A percentile compares a stretch with the other conserved stretches of the same genome.
These are phyloP conservation scores for Cerrena zonata DNA, from an alignment of 1,284 basidiomycete genomes.

Conservation along the genomic window DNA sequence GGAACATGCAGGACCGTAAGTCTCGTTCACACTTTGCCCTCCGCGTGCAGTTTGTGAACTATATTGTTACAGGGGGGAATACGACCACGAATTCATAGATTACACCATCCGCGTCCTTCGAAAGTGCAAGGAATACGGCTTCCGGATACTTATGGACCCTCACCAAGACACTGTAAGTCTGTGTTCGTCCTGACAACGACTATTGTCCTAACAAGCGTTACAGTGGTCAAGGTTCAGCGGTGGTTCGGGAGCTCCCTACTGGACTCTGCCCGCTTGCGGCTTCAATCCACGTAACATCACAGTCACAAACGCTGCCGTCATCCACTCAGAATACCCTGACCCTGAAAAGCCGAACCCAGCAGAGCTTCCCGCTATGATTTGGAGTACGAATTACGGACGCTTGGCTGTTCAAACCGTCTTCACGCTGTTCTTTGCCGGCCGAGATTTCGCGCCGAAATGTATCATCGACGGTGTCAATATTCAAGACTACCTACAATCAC, in stretches of 20 bases:
- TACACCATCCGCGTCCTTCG: conserved; percentile 82
- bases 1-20: conserved; percentile 91
- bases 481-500: conserved; percentile 87
- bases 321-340: conserved; percentile 85
- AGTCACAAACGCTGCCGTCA: conserved; percentile 76
- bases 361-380: conserved; percentile 86
- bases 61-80: conserved; percentile 75
- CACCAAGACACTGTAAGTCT: conserved; percentile 89
- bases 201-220: background rate
- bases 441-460: conserved; percentile 85
- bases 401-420: conserved; percentile 86
- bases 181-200: background rate
- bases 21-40: background rate
- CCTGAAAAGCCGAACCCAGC: conserved; percentile 61
- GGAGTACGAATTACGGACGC: conserved; percentile 93
- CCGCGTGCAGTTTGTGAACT: background rate
- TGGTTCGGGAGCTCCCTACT: conserved; percentile 92
- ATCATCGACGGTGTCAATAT: conserved; percentile 89
- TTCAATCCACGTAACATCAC: conserved; percentile 83
- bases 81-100: conserved; percentile 89
- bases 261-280: conserved; percentile 90
- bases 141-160: conserved; percentile 90
- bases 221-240: conserved; percentile 97
- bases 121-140: conserved; percentile 93
- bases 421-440: conserved; percentile 92